phyloP scores from a whole-genome alignment of 495 filamentous ascomycete species.

The Penicillium steckii region DNA sequence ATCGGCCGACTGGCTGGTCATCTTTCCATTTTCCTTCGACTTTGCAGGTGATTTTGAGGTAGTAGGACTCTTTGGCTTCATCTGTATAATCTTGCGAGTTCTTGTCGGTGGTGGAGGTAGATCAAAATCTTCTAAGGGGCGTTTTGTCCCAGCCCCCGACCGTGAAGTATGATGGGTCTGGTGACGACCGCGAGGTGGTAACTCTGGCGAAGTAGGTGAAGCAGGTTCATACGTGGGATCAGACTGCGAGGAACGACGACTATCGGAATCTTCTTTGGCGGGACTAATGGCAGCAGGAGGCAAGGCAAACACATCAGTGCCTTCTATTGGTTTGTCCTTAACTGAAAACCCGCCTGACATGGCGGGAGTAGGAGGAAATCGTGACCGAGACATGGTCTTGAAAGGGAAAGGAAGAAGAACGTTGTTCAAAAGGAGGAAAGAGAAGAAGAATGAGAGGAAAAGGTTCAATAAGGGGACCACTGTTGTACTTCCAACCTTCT shows the following conservation, averaged over 20 bases:
- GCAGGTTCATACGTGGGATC: slow-evolving; percentile 51
- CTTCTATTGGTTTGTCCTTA: slow-evolving; percentile 62
- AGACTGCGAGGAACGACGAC: slow-evolving; percentile 42
- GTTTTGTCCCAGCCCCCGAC: slow-evolving; percentile 51
- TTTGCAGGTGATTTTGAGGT: slow-evolving; percentile 25
- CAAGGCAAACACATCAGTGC: slow-evolving; percentile 68
- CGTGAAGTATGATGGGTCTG: slow-evolving; percentile 55
- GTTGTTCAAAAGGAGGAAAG: background rate
- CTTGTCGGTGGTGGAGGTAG: slow-evolving; percentile 91
- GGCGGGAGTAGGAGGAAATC: slow-evolving; percentile 77
- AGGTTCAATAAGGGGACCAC: background rate
- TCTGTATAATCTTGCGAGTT: slow-evolving; percentile 95
- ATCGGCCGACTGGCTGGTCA: slow-evolving; percentile 21
- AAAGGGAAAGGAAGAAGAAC: background rate
- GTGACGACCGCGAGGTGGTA: slow-evolving; percentile 27
- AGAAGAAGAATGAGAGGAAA: background rate
- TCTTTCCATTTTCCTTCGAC: slow-evolving; percentile 30
- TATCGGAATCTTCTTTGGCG: slow-evolving; percentile 35
- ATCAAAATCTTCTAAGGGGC: slow-evolving; percentile 58
- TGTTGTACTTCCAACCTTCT: slow-evolving; percentile 2
- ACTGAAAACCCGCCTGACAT: slow-evolving; percentile 80
- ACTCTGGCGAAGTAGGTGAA: slow-evolving; percentile 56
- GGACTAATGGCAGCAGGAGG: slow-evolving; percentile 75
- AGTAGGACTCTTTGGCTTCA: slow-evolving; percentile 62
- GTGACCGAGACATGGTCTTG: slow-evolving; percentile 65